Percentiles rank a stretch among this genome's conserved stretches.
Evolutionary conservation across 1,284 basidiomycete genomes (phyloP).

Genomic region (Rhodofomes roseus): DNA sequence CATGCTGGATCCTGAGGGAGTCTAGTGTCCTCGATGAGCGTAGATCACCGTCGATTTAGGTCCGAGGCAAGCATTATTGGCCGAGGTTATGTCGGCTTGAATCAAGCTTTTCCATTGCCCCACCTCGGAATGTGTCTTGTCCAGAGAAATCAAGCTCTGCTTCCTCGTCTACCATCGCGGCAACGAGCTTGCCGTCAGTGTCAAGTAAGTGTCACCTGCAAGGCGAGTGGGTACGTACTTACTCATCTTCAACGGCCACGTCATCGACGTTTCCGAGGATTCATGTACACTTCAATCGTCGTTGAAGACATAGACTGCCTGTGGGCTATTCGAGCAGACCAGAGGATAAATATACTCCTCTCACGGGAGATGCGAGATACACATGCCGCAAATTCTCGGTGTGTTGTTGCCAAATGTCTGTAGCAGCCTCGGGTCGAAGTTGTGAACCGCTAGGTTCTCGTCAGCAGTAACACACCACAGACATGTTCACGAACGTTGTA

Average conservation of each 20-base stretch:
- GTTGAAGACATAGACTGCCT: constrained; percentile 87
- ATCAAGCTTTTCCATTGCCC: constrained; percentile 2
- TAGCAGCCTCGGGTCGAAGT: constrained; percentile 23
- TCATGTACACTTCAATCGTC: constrained; percentile 86
- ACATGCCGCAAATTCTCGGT: constrained; percentile 39
- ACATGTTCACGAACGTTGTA: no score
- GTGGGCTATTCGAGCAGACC: constrained; percentile 81
- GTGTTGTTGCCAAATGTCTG: neutral
- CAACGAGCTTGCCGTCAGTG: constrained; percentile 40
- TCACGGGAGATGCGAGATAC: constrained; percentile 86
- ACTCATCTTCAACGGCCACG: constrained; percentile 78
- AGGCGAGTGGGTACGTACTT: constrained; percentile 73
- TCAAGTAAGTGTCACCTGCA: constrained; percentile 41
- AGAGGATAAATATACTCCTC: constrained; percentile 77
- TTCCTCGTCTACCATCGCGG: constrained; percentile 77
- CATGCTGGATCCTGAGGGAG: constrained; percentile 20
- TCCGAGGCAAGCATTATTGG: constrained; percentile 88
- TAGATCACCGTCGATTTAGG: constrained; percentile 29
- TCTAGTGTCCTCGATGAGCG: neutral
- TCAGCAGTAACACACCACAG: no score
- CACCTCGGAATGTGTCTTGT: neutral
- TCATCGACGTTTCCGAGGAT: constrained; percentile 83
- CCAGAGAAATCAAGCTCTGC: constrained; percentile 69
- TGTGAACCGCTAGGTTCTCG: constrained; percentile 3
- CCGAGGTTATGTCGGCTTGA: constrained; percentile 43